Evolutionary conservation across 108 stramenopile genomes (phyloP).

Genomic region (Cyclostephanos tholiformis): DNA sequence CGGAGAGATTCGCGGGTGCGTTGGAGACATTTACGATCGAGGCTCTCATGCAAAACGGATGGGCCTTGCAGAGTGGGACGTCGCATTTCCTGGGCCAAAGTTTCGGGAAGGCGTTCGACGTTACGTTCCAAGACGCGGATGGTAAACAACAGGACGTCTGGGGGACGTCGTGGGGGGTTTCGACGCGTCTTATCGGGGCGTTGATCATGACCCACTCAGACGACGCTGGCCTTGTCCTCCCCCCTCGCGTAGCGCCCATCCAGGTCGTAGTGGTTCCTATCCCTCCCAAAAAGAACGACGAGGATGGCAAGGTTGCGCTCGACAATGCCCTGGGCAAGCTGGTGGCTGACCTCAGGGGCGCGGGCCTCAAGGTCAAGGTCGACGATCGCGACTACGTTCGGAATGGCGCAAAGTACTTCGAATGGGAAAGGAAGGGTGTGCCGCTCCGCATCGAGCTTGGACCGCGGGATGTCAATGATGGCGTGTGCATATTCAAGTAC

Average conservation of each 20-base stretch:
- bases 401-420: slow-evolving; percentile 97
- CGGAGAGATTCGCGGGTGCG: slow-evolving; percentile 96
- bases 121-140: slow-evolving; percentile 89
- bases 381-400: slow-evolving; percentile 94
- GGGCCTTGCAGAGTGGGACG: slow-evolving; percentile 97
- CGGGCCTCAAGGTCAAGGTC: slow-evolving; percentile 86
- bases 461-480: slow-evolving; percentile 82
- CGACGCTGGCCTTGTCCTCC: slow-evolving; percentile 94
- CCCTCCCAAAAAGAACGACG: slow-evolving; percentile 82
- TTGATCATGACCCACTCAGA: slow-evolving; percentile 98
- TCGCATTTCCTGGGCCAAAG: slow-evolving; percentile 97
- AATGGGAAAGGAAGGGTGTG: too few relatives aligned
- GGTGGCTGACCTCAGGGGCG: slow-evolving; percentile 62
- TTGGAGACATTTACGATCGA: slow-evolving; percentile 98
- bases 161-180: slow-evolving; percentile 98
- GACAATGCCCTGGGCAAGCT: too few relatives aligned
- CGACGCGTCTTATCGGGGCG: slow-evolving; percentile 94
- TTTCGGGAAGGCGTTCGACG: slow-evolving; percentile 98
- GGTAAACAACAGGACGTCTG: slow-evolving; percentile 88
- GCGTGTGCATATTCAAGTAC: slow-evolving; percentile 85
- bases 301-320: slow-evolving; percentile 75
- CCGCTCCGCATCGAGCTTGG: too few relatives aligned
- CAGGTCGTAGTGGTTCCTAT: slow-evolving; percentile 94
- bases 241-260: slow-evolving; percentile 91
- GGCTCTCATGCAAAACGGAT: slow-evolving; percentile 98